Evolutionary conservation across 2,329 filamentous ascomycete genomes (phyloP), one percentile per base, ranked within the genome.

Genomic region (Epicoccum nigrum): DNA sequence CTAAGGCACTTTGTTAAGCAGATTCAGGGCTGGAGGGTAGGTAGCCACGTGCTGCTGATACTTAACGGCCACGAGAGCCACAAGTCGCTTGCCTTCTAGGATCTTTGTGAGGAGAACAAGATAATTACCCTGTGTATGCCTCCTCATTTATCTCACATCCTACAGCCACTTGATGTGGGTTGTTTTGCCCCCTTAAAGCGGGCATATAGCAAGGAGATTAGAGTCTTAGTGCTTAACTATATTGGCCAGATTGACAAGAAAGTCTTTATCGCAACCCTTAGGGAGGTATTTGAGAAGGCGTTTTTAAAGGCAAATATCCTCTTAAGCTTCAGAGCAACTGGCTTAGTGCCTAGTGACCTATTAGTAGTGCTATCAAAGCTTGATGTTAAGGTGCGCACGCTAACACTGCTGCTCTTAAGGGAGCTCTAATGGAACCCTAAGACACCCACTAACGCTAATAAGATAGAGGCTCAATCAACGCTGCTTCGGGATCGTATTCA

Each of bases 311-410:
- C 3, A 39, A 71, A 72, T 45, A 65, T 66, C 21, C 17, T 48
- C 39, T 55, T 40, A 63, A 59, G 61, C 53, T 73, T 74, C 53
- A 25, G 48, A 62, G 63, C 53, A 51, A 62, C 68, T 63, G 51
- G 73, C 21, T 56, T 75, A 58, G 56, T 70, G 45, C 70, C 62
- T 59, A 58, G 64, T 34, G 51, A 74, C 54, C 62, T 62, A 57
- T 45, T 69, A 23, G 54, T 42, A 41, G 67, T 72, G 21, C 21
- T 23, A 23, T 23, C 8, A 23, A 23, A 23, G 21, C 21, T 23
- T 23, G 8, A 5, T 23, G 8, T 31, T 74, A 44, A 57, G 42
- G 35, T 50, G 35, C 28, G 40, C 38, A 64, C 46, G 31, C 57
- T 32, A 40, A 45, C 41, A 38, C 57, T 42, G 42, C 51, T 28